Base-by-base conservation (phyloP, 2,329 filamentous ascomycete species). In the Talaromyces pinophilus region DNA sequence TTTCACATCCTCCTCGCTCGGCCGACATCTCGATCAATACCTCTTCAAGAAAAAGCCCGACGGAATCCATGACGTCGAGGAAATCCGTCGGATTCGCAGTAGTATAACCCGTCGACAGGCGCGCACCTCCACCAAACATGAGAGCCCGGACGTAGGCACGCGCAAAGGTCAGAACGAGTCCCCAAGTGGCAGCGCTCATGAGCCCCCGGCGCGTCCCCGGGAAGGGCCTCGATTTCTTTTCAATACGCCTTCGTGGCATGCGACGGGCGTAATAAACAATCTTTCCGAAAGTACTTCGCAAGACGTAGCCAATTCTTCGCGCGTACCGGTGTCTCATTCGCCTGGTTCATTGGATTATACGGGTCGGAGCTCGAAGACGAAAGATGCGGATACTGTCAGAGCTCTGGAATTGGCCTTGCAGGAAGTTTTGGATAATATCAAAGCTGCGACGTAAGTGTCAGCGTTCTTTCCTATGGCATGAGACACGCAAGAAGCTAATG, bases 11-110 rank as follows among this genome's bases (percentile, higher is more conserved):
- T 97, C 93, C 17, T 96, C 92, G 2, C 87, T 98, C 63, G 94
- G 94, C 60, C 90, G 94, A 55, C 94, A 98, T 79, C 88, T 97
- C 71, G 94, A 98, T 77, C 87, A 97, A 46, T 97, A 96, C 78
- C 93, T 97, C 73, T 93, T 93, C 75, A 90, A 93, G 67, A 96
- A 93, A 81, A 97, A 97, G 77, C 92, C 94, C 1, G 94, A 98
- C 79, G 93, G 93, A 60, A 81, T 97, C 55, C 94, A 98, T 79
- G 85, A 96, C 81, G 92, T 97, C 67, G 92, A 94, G 7, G 92
- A 92, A 78, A 98, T 98, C 73, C 86, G 87, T 71, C 92, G 90
- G 78, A 82, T 96, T 73, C 88, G 94, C 63, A 92, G 92, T 54
- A 86, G 88, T 68, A 96, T 98, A 77, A 98, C 94, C 30, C 85